A percentile compares a stretch with the other conserved stretches of the same genome.
These are phyloP conservation scores for Aspergillus panamensis DNA, from an alignment of 495 filamentous ascomycete genomes.

Conservation along the genomic window DNA sequence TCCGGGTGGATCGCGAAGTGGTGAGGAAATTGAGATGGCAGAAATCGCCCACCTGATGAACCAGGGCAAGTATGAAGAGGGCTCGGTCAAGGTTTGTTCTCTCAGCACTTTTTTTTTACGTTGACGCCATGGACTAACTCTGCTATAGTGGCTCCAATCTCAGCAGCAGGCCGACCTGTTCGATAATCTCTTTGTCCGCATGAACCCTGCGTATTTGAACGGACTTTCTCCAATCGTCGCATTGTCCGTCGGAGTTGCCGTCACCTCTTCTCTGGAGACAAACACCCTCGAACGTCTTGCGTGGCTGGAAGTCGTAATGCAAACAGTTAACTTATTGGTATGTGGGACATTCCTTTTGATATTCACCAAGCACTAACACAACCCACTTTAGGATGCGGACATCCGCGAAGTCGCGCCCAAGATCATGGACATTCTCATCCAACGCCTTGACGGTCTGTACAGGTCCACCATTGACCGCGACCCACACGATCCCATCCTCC, in stretches of 20 bases:
- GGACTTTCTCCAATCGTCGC: constrained; percentile 68
- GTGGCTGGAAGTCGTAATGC: constrained; percentile 75
- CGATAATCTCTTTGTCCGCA: constrained; percentile 70
- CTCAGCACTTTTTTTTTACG: not conserved
- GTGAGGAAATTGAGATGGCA: constrained; percentile 63
- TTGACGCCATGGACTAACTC: constrained; percentile 8
- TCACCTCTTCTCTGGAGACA: constrained; percentile 66
- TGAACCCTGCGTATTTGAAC: constrained; percentile 66
- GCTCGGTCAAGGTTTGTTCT: constrained; percentile 55
- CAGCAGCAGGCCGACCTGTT: constrained; percentile 71
- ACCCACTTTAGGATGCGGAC: constrained; percentile 60
- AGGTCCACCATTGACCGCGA: constrained; percentile 59
- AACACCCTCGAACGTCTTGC: constrained; percentile 63
- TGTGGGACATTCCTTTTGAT: constrained; percentile 16
- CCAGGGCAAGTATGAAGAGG: constrained; percentile 67
- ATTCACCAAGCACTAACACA: constrained; percentile 3
- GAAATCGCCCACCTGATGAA: constrained; percentile 63
- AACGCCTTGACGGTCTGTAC: constrained; percentile 68
- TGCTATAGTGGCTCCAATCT: constrained; percentile 79
- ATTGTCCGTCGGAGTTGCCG: constrained; percentile 78
- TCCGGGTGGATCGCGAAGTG: constrained; percentile 40
- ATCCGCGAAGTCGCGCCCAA: constrained; percentile 59
- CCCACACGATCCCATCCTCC: constrained; percentile 60
- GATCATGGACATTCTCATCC: constrained; percentile 69
- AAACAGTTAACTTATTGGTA: constrained; percentile 49